Base-by-base conservation (phyloP, 2,329 filamentous ascomycete genomes). In the Epichloe hybrida region DNA sequence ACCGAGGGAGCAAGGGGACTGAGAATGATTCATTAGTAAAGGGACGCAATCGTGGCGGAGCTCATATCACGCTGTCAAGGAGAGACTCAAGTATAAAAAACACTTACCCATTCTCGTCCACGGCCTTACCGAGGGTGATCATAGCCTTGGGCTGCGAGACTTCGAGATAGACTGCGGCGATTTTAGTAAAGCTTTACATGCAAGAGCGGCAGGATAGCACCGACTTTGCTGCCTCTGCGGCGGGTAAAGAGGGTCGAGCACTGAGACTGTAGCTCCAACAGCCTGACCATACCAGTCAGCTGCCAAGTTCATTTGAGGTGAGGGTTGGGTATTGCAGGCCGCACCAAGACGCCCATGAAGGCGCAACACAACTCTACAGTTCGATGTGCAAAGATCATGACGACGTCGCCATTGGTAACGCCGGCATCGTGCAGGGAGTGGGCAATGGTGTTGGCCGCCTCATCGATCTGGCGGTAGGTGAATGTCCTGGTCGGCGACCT, bases 371-470 rank as follows among this genome's bases (percentile, higher is more conserved):
- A 81, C 31, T 80, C 75, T 36, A 95, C 89, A 46, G 55, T 81
- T 52, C 90, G 81, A 67, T 95, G 79, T 51, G 88, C 88, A 63
- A 83, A 96, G 55, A 93, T 86, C 87, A 95, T 95, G 60, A 95
- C 88, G 2, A 95, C 89, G 62, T 97, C 89, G 8, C 88, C 89
- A 57, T 81, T 74, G 53, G 81, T 74, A 55, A 88, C 74, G 52
- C 90, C 89, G 59, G 81, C 75, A 48, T 83, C 74, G 50, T 85
- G 77, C 20, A 96, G 75, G 62, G 95, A 79, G 67, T 95, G 82
- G 21, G 88, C 86, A 6, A 96, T 66, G 17, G 80, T 74, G 64
- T 94, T 94, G 34, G 87, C 85, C 0, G 84, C 83, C 69, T 95
- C 85, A 62, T 89, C 77, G 62, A 97, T 95, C 61, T 95, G 87